phyloP scores from a whole-genome alignment of 1,139 yeast species.

The Trichomonascaceae sp. region DNA sequence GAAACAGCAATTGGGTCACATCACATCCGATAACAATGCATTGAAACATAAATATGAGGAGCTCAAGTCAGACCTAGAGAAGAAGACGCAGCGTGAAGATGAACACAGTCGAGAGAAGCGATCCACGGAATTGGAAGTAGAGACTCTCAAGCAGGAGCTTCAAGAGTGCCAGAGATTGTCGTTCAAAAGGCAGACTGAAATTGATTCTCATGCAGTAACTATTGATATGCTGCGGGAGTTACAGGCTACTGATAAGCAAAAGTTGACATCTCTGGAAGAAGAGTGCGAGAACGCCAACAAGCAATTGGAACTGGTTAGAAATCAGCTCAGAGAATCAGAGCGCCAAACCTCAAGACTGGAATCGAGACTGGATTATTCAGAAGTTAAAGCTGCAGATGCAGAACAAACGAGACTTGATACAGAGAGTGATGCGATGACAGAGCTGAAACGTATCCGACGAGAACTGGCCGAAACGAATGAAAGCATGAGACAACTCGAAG shows the following conservation, averaged over 20 bases:
- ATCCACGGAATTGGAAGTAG: neutral
- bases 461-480: neutral
- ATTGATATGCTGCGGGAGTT: conserved; percentile 17
- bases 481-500: conserved; percentile 8
- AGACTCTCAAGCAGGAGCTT: conserved; percentile 17
- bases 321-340: conserved; percentile 13
- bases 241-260: conserved; percentile 14
- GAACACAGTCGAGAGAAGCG: neutral
- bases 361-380: conserved; percentile 14
- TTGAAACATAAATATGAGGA: conserved; percentile 15
- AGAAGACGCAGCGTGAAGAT: conserved; percentile 14
- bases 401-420: conserved; percentile 6
- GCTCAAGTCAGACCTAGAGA: conserved; percentile 23
- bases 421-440: conserved; percentile 6
- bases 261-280: conserved; percentile 13
- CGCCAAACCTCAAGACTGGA: conserved; percentile 8
- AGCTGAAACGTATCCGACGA: conserved; percentile 4
- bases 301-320: conserved; percentile 15
- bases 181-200: conserved; percentile 15
- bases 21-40: conserved; percentile 18
- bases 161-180: conserved; percentile 16
- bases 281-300: conserved; percentile 14
- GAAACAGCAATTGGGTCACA: conserved; percentile 14
- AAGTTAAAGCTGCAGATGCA: conserved; percentile 7
- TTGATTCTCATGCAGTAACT: conserved; percentile 18